Evolutionary conservation across 176 grass and related monocot species (phyloP), one percentile per base, ranked within the genome.

Genomic region (Aegilops sharonensis): DNA sequence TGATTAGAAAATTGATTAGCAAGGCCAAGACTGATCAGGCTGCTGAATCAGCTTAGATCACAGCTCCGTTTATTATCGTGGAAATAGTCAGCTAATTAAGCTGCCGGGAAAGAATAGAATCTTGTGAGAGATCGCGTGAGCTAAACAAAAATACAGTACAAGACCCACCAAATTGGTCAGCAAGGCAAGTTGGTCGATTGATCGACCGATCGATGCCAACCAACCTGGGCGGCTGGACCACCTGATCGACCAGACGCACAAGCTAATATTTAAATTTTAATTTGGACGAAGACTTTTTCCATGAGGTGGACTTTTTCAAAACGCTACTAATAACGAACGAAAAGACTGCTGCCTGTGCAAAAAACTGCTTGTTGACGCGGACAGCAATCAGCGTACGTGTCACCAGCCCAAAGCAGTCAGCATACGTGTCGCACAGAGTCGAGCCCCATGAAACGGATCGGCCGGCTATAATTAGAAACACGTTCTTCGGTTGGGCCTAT

Each of bases 41-140:
- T 75, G 57, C 70, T 68, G 20, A 71, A 88, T 69, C 74, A 76
- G 43, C 72, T 9, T 54, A 84, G 81, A 89, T 84, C 43, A 73
- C 29, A 1, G 7, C 15, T 11, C 5, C 50, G 59, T 29, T 77
- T 39, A 62, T 50, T 85, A 82, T 10, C 40, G 5, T 12, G 47
- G 66, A 84, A 84, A 64, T 64, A 54, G 81, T 36, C 70, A 15
- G 57, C 62, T 39, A 52, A 64, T 79, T 60, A 8, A 70, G 6
- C 27, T 24, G 25, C 69, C 18, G 1, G 30, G 21, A 9, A 9
- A 30, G 66, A 87, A 81, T 0, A 88, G 63, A 39, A 91, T 91
- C 81, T 85, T 81, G 81, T 3, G 48, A 20, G 9, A 77, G 85
- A 85, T 85, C 69, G 37, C 57, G 30, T n/a, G 67, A 62, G 61